Conservation (phyloP, 352 stramenopile genomes). For the Phytophthora pinifolia region DNA sequence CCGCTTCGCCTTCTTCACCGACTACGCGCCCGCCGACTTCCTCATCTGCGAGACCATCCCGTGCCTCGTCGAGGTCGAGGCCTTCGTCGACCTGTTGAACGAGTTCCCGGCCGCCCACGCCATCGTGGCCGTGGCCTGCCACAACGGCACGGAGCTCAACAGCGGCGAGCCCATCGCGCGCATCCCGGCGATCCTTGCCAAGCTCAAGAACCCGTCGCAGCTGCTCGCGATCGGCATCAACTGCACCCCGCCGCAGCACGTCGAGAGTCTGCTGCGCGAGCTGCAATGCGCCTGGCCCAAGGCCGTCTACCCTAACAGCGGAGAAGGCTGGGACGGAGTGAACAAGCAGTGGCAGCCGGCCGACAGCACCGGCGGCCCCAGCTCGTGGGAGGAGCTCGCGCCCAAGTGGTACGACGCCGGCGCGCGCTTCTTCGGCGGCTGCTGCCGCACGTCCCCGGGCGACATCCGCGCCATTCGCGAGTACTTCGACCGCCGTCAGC, state of each 20-base stretch:
- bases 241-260: slow-evolving; percentile 76
- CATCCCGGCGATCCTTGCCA: slow-evolving; percentile 42
- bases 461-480: slow-evolving; percentile 68
- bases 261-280: slow-evolving; percentile 57
- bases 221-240: slow-evolving; percentile 84
- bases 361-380: slow-evolving; percentile 33
- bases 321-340: slow-evolving; percentile 76
- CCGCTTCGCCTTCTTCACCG: slow-evolving; percentile 69
- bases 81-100: slow-evolving; percentile 78
- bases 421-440: slow-evolving; percentile 78
- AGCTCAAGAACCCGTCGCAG: slow-evolving; percentile 53
- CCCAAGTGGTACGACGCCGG: slow-evolving; percentile 72
- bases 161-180: slow-evolving; percentile 58
- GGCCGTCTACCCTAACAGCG: slow-evolving; percentile 86
- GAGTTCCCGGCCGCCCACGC: slow-evolving; percentile 49
- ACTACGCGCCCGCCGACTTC: slow-evolving; percentile 58
- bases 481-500: slow-evolving; percentile 40
- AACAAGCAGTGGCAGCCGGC: slow-evolving; percentile 72
- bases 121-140: slow-evolving; percentile 69
- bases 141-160: slow-evolving; percentile 63
- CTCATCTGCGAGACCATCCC: slow-evolving; percentile 88
- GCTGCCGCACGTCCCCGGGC: slow-evolving; percentile 74
- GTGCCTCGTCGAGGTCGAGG: slow-evolving; percentile 78
- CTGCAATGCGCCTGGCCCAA: slow-evolving; percentile 54
- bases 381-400: slow-evolving; percentile 56